phyloP scores from a whole-genome alignment of 352 stramenopile genomes.

The Phytophthora fragariaefolia region DNA sequence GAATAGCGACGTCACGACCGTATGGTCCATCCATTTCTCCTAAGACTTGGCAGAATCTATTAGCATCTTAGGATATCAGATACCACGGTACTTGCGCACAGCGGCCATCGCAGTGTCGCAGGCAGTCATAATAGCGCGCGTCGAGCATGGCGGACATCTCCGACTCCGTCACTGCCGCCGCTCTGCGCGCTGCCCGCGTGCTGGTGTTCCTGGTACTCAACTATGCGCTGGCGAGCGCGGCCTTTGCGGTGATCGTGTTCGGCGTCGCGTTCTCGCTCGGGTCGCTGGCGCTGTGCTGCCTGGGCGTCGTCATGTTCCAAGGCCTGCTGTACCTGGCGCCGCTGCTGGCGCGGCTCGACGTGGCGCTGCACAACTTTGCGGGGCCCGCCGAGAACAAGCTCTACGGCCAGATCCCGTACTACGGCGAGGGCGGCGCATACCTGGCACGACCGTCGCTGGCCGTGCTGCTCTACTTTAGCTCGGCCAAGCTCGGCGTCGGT shows the following conservation, averaged over 20 bases:
- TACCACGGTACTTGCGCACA: slow-evolving; percentile 12
- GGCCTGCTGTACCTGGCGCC: slow-evolving; percentile 62
- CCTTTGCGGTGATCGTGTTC: slow-evolving; percentile 61
- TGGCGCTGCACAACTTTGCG: slow-evolving; percentile 71
- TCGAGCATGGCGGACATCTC: slow-evolving; percentile 23
- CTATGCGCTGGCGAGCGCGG: slow-evolving; percentile 49
- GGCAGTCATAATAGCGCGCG: slow-evolving; percentile 12
- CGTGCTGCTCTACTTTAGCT: slow-evolving; percentile 52
- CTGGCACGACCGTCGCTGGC: slow-evolving; percentile 40
- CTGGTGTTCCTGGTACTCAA: slow-evolving; percentile 71
- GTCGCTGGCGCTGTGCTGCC: slow-evolving; percentile 68
- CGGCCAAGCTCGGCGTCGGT: slow-evolving; percentile 48
- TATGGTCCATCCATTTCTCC: slow-evolving; percentile 13
- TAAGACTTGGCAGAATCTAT: background rate
- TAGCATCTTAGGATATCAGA: slow-evolving; percentile 22
- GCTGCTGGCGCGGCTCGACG: slow-evolving; percentile 57
- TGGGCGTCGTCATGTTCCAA: slow-evolving; percentile 72
- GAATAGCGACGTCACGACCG: background rate
- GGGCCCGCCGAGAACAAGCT: slow-evolving; percentile 44
- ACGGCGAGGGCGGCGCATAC: slow-evolving; percentile 32
- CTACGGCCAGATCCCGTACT: slow-evolving; percentile 40
- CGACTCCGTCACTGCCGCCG: slow-evolving; percentile 5
- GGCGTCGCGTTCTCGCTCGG: slow-evolving; percentile 55
- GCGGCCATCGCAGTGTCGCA: slow-evolving; percentile 25
- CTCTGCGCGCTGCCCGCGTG: slow-evolving; percentile 27